Evolutionary conservation across 2,329 filamentous ascomycete species (phyloP).

Genomic region (Pseudogymnoascus verrucosus): DNA sequence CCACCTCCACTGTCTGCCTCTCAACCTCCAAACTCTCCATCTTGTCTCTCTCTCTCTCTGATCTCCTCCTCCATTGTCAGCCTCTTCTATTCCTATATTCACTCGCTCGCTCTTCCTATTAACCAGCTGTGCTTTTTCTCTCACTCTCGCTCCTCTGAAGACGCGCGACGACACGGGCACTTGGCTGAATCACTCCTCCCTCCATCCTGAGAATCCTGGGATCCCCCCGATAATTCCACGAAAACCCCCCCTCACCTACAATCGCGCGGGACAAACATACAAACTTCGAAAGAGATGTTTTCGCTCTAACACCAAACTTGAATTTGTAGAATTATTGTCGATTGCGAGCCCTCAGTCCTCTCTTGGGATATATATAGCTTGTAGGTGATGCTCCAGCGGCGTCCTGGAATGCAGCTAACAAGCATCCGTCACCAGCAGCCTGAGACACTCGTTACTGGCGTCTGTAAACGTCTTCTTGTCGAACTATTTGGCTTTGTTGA

Average conservation of each 20-base stretch:
- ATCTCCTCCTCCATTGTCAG: conserved; percentile 28
- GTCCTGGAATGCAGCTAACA: neutral
- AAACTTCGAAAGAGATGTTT: neutral
- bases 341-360: neutral
- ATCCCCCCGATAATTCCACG: neutral
- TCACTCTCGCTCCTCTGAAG: neutral
- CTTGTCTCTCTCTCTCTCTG: conserved; percentile 35
- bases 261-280: neutral
- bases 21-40: conserved; percentile 17
- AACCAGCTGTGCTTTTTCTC: neutral
- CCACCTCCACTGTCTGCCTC: conserved; percentile 24
- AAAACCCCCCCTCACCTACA: conserved; percentile 1
- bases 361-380: neutral
- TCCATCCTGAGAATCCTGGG: neutral
- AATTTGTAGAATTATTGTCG: neutral
- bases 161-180: neutral
- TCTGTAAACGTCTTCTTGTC: neutral
- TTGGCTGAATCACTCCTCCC: neutral
- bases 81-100: conserved; percentile 15
- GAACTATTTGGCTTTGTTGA: neutral
- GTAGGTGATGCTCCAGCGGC: neutral
- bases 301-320: neutral
- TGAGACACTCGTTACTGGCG: neutral
- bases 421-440: neutral
- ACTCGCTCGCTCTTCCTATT: conserved; percentile 8